Conservation (phyloP, 352 stramenopile genomes). For the Blastocystis sp. region DNA sequence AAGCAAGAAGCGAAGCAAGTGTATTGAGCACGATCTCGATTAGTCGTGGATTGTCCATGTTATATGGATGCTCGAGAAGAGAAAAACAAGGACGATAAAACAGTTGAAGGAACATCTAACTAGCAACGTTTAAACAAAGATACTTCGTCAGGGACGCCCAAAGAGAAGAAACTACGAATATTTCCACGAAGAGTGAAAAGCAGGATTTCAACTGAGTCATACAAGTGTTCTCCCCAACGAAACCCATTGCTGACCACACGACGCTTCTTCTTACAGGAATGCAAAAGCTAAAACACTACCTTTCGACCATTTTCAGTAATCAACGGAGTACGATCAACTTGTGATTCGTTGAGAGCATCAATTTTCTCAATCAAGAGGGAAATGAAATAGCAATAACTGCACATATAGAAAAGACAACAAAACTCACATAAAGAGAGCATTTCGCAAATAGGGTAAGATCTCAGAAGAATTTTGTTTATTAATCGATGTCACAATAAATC, state of each 20-base stretch:
- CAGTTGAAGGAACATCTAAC: conserved; percentile 42
- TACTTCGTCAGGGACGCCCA: conserved; percentile 44
- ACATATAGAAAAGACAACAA: background rate
- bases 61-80: background rate
- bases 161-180: conserved; percentile 2
- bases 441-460: background rate
- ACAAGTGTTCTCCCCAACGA: conserved; percentile 19
- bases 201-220: conserved; percentile 29
- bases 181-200: conserved; percentile 41
- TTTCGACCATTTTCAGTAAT: background rate
- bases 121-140: background rate
- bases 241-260: background rate
- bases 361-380: conserved; percentile 31
- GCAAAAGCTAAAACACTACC: background rate
- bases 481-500: background rate
- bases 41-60: background rate
- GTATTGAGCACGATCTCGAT: conserved; percentile 7
- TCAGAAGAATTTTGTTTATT: background rate
- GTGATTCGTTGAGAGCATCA: background rate
- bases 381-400: conserved; percentile 32
- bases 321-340: background rate
- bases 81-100: conserved; percentile 12
- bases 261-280: conserved; percentile 9
- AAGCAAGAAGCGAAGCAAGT: conserved; percentile 15
- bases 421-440: conserved; percentile 21